Conservation (phyloP, 495 filamentous ascomycete genomes). For the Mytilinidion resinicola region DNA sequence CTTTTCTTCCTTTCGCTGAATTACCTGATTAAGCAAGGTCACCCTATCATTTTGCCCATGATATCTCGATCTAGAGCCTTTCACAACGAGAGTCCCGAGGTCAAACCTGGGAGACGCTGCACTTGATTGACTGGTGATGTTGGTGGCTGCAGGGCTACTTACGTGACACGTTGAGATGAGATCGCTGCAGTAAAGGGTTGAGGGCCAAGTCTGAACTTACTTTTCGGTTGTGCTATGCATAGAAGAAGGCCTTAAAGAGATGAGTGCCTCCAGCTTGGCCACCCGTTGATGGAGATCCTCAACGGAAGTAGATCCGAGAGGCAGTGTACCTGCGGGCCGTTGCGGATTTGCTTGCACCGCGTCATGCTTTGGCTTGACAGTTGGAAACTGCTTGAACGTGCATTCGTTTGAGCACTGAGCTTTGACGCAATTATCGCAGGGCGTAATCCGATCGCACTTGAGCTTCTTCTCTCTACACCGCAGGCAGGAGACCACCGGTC, state of each 20-base stretch:
- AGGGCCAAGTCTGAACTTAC: background rate
- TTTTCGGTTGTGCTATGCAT: background rate
- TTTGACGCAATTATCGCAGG: slow-evolving; percentile 1
- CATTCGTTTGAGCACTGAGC: background rate
- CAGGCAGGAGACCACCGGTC: background rate
- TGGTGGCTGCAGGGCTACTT: background rate
- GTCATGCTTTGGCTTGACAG: background rate
- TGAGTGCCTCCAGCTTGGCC: background rate
- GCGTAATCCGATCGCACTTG: slow-evolving; percentile 1
- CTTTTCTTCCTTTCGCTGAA: background rate
- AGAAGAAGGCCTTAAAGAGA: background rate
- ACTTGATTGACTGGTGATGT: background rate
- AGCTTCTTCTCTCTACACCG: background rate
- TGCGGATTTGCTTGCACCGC: too few relatives aligned
- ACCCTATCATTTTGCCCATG: background rate
- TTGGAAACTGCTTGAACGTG: background rate
- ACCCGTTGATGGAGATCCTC: background rate
- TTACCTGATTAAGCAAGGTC: background rate
- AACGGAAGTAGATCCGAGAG: background rate
- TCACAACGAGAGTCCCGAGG: background rate
- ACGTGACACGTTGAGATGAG: background rate
- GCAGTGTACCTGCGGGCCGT: background rate
- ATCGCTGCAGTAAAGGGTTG: background rate
- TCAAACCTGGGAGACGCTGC: background rate
- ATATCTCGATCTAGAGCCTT: slow-evolving; percentile 3